phyloP scores from a whole-genome alignment of 2,329 filamentous ascomycete species.

The Zasmidium citrigriseum region DNA sequence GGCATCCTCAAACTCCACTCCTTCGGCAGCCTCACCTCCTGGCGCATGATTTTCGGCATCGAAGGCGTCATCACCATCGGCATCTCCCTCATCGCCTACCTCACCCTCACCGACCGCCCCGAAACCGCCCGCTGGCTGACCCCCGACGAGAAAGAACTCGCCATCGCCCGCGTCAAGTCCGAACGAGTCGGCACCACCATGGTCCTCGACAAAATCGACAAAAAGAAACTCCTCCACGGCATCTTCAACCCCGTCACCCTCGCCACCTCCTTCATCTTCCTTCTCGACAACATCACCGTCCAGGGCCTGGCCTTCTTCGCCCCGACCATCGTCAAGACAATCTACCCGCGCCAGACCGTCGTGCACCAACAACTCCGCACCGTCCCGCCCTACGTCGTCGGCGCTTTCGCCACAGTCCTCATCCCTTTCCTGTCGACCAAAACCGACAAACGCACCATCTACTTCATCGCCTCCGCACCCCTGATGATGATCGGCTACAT shows the following conservation, averaged over 20 bases:
- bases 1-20: constrained; percentile 63
- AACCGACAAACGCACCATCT: constrained; percentile 60
- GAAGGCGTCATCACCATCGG: constrained; percentile 66
- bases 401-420: constrained; percentile 65
- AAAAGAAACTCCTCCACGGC: constrained; percentile 60
- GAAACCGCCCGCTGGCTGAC: constrained; percentile 68
- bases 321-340: constrained; percentile 69
- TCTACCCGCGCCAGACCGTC: constrained; percentile 61
- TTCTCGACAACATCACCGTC: constrained; percentile 69
- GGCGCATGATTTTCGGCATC: constrained; percentile 74
- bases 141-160: constrained; percentile 66
- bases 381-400: constrained; percentile 70
- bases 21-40: constrained; percentile 59
- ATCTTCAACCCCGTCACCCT: constrained; percentile 66
- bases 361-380: constrained; percentile 69
- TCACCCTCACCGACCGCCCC: constrained; percentile 68
- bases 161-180: constrained; percentile 67
- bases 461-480: constrained; percentile 62
- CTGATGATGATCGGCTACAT: constrained; percentile 69
- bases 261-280: constrained; percentile 58
- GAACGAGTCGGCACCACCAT: constrained; percentile 64
- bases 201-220: constrained; percentile 65
- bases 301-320: constrained; percentile 70
- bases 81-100: constrained; percentile 61
- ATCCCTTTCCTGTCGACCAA: constrained; percentile 64